Evolutionary conservation across 129 eudicot genomes (phyloP).

Genomic region (Glebionis coronaria): DNA sequence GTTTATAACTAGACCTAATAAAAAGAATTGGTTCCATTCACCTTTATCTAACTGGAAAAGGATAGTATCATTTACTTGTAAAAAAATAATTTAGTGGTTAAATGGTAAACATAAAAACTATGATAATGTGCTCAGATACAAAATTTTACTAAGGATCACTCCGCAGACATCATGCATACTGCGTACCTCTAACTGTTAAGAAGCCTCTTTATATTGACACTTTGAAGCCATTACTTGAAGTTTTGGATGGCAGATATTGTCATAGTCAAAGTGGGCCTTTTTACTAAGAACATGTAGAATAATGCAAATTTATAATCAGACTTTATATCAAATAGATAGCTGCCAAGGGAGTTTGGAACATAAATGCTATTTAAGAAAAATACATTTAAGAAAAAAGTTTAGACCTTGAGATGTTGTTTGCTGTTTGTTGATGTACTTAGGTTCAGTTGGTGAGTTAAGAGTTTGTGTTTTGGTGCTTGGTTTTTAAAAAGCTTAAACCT

Average conservation of each 20-base stretch:
- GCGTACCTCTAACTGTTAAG: constrained; percentile 94
- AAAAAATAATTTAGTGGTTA: neutral
- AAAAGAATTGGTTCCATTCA: neutral
- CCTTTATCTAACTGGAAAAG: neutral
- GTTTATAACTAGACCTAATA: neutral
- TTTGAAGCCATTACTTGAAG: too few species aligned
- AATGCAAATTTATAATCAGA: constrained; percentile 7
- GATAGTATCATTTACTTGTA: neutral
- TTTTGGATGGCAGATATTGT: constrained; percentile 96
- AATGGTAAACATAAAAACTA: constrained; percentile 12
- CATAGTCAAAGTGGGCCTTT: constrained; percentile 23
- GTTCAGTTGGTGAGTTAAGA: too few species aligned
- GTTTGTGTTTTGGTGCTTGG: too few species aligned
- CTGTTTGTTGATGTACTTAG: too few species aligned
- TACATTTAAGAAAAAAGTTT: neutral
- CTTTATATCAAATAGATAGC: constrained; percentile 9
- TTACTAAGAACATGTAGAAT: neutral
- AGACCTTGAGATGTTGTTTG: too few species aligned
- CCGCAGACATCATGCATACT: neutral
- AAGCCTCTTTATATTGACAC: constrained; percentile 96
- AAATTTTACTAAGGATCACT: constrained; percentile 6
- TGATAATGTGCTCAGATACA: constrained; percentile 2
- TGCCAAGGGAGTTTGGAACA: neutral
- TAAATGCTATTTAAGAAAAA: neutral
- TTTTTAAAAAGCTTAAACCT: too few species aligned